phyloP scores from a whole-genome alignment of 192 early-diverging fungal genomes.

The Gryganskiella cystojenkinii region DNA sequence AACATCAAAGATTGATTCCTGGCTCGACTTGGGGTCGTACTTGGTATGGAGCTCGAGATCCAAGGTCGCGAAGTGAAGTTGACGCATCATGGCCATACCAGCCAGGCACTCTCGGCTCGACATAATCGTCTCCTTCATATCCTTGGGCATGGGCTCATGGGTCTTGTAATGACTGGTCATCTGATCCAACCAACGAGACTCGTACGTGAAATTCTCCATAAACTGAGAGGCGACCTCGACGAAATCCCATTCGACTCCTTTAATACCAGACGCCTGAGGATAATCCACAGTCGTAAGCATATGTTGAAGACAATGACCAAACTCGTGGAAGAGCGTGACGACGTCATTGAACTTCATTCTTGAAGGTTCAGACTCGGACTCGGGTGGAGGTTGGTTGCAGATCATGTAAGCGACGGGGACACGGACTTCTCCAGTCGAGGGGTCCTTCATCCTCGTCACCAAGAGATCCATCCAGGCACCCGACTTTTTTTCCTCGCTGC shows the following conservation, averaged over 20 bases:
- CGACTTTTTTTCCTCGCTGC: constrained; percentile 64
- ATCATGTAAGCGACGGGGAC: constrained; percentile 69
- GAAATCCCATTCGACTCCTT: constrained; percentile 74
- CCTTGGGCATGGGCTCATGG: constrained; percentile 61
- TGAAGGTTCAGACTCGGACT: constrained; percentile 51
- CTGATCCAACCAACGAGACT: constrained; percentile 60
- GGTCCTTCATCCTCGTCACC: constrained; percentile 57
- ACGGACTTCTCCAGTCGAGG: constrained; percentile 42
- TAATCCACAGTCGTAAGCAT: constrained; percentile 69
- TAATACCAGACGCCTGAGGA: constrained; percentile 68
- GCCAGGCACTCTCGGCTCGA: constrained; percentile 58
- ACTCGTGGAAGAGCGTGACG: constrained; percentile 72
- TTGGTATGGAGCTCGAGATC: constrained; percentile 64
- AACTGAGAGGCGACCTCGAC: constrained; percentile 70
- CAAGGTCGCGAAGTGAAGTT: constrained; percentile 63
- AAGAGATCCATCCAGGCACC: constrained; percentile 72
- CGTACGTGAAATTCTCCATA: constrained; percentile 72
- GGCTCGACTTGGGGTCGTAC: constrained; percentile 2
- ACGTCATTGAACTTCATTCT: constrained; percentile 71
- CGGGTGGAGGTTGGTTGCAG: constrained; percentile 66
- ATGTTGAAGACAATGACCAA: constrained; percentile 71
- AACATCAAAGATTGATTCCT: constrained; percentile 64
- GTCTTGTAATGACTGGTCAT: constrained; percentile 66
- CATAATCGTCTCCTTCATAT: constrained; percentile 62
- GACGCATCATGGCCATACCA: constrained; percentile 65